Percentiles rank a stretch among this genome's conserved stretches.
These are phyloP conservation scores for Syzygium malaccense DNA, from an alignment of 441 rosid genomes.

Conservation along the genomic window DNA sequence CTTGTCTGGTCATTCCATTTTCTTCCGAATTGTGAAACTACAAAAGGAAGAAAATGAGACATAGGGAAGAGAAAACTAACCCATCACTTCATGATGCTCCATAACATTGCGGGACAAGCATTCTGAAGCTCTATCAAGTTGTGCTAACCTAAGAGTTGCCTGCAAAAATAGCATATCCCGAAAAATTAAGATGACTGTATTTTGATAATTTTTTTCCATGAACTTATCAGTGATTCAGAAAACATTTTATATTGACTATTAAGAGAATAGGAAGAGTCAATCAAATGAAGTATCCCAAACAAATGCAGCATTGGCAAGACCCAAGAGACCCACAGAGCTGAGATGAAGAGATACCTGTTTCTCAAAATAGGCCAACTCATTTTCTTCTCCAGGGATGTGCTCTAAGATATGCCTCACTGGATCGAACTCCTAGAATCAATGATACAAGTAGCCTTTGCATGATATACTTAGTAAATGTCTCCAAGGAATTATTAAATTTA, in stretches of 20 bases:
- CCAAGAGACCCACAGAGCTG: background rate
- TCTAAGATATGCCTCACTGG: constrained; percentile 72
- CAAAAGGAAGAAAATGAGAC: background rate
- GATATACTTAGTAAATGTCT: background rate
- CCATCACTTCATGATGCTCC: constrained; percentile 99
- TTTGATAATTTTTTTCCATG: background rate
- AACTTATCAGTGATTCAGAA: background rate
- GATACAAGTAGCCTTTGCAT: background rate
- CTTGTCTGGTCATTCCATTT: background rate
- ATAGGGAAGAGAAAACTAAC: constrained; percentile 28
- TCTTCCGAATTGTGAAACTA: background rate
- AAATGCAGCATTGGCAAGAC: background rate
- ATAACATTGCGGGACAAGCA: constrained; percentile 71
- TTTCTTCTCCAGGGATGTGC: constrained; percentile 63
- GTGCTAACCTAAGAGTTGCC: constrained; percentile 86
- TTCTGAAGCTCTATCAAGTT: constrained; percentile 88
- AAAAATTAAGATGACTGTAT: background rate
- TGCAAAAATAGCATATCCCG: constrained; percentile 25
- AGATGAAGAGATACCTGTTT: constrained; percentile 51
- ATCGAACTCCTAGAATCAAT: constrained; percentile 68
- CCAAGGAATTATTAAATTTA: background rate
- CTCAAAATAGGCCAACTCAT: constrained; percentile 66
- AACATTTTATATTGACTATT: background rate
- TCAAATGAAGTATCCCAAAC: background rate
- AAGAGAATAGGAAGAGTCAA: background rate